Base-by-base conservation (phyloP, 2,329 filamentous ascomycete species). In the Simplicillium sp. region DNA sequence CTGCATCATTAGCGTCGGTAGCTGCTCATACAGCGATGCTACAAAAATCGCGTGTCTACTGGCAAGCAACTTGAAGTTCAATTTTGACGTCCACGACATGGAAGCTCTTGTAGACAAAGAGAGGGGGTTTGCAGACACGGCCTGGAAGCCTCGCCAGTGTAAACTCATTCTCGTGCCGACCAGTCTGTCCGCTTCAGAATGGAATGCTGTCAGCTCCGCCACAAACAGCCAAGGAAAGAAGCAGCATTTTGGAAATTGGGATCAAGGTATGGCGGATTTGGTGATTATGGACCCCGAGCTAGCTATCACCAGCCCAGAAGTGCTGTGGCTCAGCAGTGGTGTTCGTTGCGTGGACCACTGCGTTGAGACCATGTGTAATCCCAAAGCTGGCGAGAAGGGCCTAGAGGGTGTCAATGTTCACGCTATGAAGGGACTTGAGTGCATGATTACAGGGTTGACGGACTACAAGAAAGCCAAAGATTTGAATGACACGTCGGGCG, bases 251-350 rank as follows among this genome's bases (percentile, higher is more conserved):
- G 43, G 44, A 45, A 4, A 45, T 25, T 25, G 20, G 20, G 20
- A 52, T 9, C 60, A 65, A 0, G 52, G 57, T 4, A 25, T 25
- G 20, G 20, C 20, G 20, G 20, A 25, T 9, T 25, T 25, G 20
- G 20, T 25, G 20, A 9, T 25, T 25, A 60, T 62, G 25, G 66
- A 68, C 0, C 65, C 75, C 0, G 54, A 65, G 4, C 61, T 81
- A 3, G 61, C 80, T 5, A 71, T 81, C 31, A 69, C 68, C 0
- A 79, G 75, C 0, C 76, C 75, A 0, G 56, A 61, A 1, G 57
- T 58, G 15, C 61, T 77, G 15, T 82, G 75, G 76, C 57, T 80
- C 2, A 71, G 68, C 34, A 76, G 73, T 0, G 77, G 77, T 0
- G 61, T 80, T 7, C 61, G 75, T 8, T 66, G 70, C 0, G 64